Conservation (phyloP, 257 asterid genomes). For the Linaria vulgaris region DNA sequence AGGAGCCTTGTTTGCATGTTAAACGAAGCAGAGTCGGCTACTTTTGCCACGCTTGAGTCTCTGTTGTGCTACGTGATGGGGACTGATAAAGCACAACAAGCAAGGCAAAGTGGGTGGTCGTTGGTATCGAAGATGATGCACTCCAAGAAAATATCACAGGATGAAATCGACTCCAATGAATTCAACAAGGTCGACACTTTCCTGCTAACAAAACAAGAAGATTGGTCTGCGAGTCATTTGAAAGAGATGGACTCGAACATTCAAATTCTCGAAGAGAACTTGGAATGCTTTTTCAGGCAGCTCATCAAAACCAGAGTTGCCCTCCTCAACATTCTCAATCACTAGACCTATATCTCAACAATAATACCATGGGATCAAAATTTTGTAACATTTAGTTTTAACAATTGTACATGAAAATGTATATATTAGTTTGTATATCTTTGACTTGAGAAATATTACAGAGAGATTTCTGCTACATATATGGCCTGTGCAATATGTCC, state of each 20-base stretch:
- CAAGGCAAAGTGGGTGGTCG: constrained; percentile 21
- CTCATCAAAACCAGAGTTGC: constrained; percentile 42
- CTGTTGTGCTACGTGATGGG: constrained; percentile 26
- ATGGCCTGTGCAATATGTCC: neutral
- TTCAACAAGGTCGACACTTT: neutral
- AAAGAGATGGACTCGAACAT: constrained; percentile 20
- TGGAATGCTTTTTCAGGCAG: constrained; percentile 34
- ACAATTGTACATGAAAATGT: neutral
- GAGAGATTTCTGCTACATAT: neutral
- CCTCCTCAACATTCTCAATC: constrained; percentile 40
- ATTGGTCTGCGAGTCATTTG: constrained; percentile 3
- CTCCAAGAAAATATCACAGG: neutral
- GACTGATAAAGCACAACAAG: neutral
- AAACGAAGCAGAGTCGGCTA: constrained; percentile 32
- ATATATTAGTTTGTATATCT: constrained; percentile 5
- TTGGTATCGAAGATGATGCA: neutral
- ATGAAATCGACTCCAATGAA: neutral
- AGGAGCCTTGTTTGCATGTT: constrained; percentile 13
- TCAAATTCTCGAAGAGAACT: constrained; percentile 32
- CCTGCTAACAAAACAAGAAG: too few relatives aligned
- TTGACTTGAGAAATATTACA: too few relatives aligned
- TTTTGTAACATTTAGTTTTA: neutral
- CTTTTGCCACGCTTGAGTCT: constrained; percentile 25
- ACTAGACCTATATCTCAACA: constrained; percentile 20
- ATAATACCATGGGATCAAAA: neutral